phyloP scores from a whole-genome alignment of 208 protist genomes.

The Crithidia expoeki region DNA sequence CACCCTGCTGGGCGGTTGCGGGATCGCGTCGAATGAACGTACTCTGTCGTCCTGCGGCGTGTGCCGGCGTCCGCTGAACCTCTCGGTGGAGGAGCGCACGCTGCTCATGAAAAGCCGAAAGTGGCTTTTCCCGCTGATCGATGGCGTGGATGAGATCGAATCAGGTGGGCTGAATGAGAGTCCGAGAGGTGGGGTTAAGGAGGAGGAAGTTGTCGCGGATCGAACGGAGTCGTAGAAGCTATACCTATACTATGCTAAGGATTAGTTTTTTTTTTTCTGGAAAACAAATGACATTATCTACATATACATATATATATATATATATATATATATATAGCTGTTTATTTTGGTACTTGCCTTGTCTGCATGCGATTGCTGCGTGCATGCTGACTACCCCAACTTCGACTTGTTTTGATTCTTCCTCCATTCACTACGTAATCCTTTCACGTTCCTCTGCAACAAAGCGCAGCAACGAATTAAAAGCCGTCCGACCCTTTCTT shows the following conservation, averaged over 20 bases:
- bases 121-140: constrained; percentile 33
- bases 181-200: neutral
- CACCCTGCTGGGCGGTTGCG: neutral
- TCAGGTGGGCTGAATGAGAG: neutral
- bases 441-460: neutral
- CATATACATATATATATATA: too few relatives aligned
- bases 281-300: neutral
- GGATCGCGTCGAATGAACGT: neutral
- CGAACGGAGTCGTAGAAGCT: neutral
- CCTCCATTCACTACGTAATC: too few relatives aligned
- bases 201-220: neutral
- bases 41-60: neutral
- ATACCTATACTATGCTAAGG: neutral
- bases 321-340: too few relatives aligned
- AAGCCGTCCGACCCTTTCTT: neutral
- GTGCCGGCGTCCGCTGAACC: constrained; percentile 5
- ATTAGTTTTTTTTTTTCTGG: constrained; percentile 11
- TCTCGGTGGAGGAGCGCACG: constrained; percentile 33
- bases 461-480: too few relatives aligned
- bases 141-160: constrained; percentile 27
- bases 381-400: too few relatives aligned
- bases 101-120: constrained; percentile 23
- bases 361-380: too few relatives aligned
- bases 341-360: neutral
- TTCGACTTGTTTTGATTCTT: too few relatives aligned